Base-by-base conservation (phyloP, 257 asterid genomes). In the Cruciata laevipes region DNA sequence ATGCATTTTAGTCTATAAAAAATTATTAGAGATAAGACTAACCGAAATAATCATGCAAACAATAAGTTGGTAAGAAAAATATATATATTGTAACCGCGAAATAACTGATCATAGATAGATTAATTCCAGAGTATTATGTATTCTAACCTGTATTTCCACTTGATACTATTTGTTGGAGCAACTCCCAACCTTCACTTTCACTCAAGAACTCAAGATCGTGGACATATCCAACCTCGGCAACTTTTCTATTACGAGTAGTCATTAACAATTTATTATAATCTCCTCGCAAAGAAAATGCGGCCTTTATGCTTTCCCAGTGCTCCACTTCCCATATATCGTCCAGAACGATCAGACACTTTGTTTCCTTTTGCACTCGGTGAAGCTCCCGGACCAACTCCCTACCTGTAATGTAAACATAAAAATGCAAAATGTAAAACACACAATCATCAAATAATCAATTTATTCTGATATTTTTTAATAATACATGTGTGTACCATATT, bases 301-400 rank as follows among this genome's bases (percentile, higher is more conserved):
- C n/a, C 11, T 7, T 11, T 1, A 55, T 3, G 13, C 25, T n/a
- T 40, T 37, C 5, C 71, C 75, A 71, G 24, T 55, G 59, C 0
- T 16, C 33, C 33, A 25, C 6, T 56, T 58, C 37, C 75, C 71
- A 37, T 8, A 71, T 8, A 53, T 71, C 75, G 27, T 71, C 71
- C 63, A 65, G 31, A 55, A 65, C 66, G 40, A 71, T 23, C 49
- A 71, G 25, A 61, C 60, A 65, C 35, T 53, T 63, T 21, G 58
- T 53, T 32, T 63, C 25, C 11, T 0, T 23, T 56, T 42, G 65
- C 53, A 71, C 55, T 32, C 53, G 6, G 18, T 33, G 13, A 13
- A 71, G 69, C 31, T 52, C 4, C 33, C 49, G 27, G n/a, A 24
- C 47, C 17, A 71, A n/a, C n/a, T n/a, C n/a, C n/a, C n/a, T n/a